Evolutionary conservation across 768 basidiomycete genomes (phyloP).

Genomic region (Glaciozyma antarctica): DNA sequence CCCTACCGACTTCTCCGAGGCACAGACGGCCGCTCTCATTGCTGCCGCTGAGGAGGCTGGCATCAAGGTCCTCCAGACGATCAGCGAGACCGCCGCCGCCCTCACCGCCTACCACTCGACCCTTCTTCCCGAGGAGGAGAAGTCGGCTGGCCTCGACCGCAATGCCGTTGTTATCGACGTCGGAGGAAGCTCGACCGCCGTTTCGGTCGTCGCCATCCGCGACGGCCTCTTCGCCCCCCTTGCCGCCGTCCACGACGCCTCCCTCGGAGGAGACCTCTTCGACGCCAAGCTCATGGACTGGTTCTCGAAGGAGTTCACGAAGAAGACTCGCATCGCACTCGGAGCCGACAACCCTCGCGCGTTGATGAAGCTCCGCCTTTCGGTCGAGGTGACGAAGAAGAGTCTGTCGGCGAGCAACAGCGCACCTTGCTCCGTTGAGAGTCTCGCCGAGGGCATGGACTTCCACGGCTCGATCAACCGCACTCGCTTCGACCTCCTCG

Average conservation of each 20-base stretch:
- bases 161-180: slow-evolving; percentile 74
- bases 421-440: slow-evolving; percentile 86
- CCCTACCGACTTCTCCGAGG: slow-evolving; percentile 62
- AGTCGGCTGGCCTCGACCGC: slow-evolving; percentile 46
- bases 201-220: slow-evolving; percentile 60
- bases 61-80: slow-evolving; percentile 69
- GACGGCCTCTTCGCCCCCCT: slow-evolving; percentile 61
- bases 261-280: slow-evolving; percentile 59
- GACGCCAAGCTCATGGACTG: slow-evolving; percentile 76
- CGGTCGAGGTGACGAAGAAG: slow-evolving; percentile 89
- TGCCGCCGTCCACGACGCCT: slow-evolving; percentile 44
- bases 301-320: slow-evolving; percentile 92
- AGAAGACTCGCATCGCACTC: slow-evolving; percentile 77
- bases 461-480: slow-evolving; percentile 60
- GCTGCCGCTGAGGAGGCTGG: slow-evolving; percentile 71
- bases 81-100: slow-evolving; percentile 78
- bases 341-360: slow-evolving; percentile 64
- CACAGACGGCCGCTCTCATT: slow-evolving; percentile 60
- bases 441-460: slow-evolving; percentile 85
- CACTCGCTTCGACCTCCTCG: slow-evolving; percentile 44
- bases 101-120: slow-evolving; percentile 43
- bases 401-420: slow-evolving; percentile 77
- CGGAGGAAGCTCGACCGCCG: slow-evolving; percentile 60
- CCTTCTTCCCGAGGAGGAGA: slow-evolving; percentile 29
- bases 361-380: slow-evolving; percentile 83